Conservation (phyloP, 805 yeast genomes). For the Wickerhamomyces ciferrii region DNA sequence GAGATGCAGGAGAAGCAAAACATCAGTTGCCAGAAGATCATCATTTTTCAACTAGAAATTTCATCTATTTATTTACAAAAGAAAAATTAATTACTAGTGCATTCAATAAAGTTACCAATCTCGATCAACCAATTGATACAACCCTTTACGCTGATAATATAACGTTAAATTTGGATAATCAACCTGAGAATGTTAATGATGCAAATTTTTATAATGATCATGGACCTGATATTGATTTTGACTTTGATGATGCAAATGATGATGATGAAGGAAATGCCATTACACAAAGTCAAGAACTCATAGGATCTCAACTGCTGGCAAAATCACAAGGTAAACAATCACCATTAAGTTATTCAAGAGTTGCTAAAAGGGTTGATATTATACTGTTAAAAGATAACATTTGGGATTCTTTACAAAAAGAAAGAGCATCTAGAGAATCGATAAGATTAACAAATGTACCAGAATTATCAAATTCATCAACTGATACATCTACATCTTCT, state of each 20-base stretch:
- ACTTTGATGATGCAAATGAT: constrained; percentile 24
- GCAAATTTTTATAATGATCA: constrained; percentile 33
- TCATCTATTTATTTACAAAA: constrained; percentile 64
- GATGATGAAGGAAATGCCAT: constrained; percentile 30
- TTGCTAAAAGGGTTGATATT: constrained; percentile 78
- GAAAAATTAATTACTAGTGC: constrained; percentile 44
- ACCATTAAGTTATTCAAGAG: constrained; percentile 56
- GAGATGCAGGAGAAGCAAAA: constrained; percentile 35
- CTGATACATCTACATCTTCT: background rate
- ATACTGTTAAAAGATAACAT: constrained; percentile 65
- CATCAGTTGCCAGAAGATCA: constrained; percentile 68
- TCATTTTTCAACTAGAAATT: constrained; percentile 63
- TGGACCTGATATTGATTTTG: constrained; percentile 23
- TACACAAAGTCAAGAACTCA: constrained; percentile 7
- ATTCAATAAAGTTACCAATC: constrained; percentile 18
- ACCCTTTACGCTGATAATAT: constrained; percentile 65
- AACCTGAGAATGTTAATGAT: constrained; percentile 21
- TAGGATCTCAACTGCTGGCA: constrained; percentile 16
- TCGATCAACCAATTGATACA: constrained; percentile 46
- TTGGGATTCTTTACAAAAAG: constrained; percentile 50
- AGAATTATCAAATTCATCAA: background rate
- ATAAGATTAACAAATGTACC: background rate
- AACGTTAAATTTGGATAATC: constrained; percentile 23
- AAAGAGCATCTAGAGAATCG: background rate
- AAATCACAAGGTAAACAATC: constrained; percentile 20